Conservation (phyloP, 1,284 basidiomycete species). For the Takashimella tepidaria region DNA sequence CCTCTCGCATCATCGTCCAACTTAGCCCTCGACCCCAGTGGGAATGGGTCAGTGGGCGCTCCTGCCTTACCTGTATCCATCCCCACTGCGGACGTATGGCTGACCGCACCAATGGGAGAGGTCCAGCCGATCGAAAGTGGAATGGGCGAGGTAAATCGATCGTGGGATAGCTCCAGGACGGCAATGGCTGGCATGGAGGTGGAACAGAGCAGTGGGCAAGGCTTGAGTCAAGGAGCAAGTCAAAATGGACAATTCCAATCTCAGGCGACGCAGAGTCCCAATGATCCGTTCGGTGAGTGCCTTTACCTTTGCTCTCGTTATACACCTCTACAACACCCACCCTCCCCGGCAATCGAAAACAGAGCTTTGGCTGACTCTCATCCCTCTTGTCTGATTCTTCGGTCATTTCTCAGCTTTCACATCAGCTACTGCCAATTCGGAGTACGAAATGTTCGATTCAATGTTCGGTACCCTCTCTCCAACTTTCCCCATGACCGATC, state of each 20-base stretch:
- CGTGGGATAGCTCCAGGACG: no score
- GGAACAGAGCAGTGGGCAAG: neutral
- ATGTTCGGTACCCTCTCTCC: slow-evolving; percentile 41
- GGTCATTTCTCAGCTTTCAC: slow-evolving; percentile 9
- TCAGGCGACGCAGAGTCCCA: neutral
- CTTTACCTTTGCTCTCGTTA: neutral
- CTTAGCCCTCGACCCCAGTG: neutral
- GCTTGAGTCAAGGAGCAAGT: neutral
- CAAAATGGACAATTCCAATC: neutral
- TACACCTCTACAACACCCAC: neutral
- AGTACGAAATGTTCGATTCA: slow-evolving; percentile 43
- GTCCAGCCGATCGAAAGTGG: slow-evolving; percentile 4
- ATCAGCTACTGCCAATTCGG: slow-evolving; percentile 23
- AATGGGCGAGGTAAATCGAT: neutral
- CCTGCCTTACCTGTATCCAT: neutral
- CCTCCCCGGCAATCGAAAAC: no score
- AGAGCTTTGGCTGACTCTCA: neutral
- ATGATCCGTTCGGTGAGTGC: slow-evolving; percentile 17
- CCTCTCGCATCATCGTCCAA: neutral
- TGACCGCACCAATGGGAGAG: slow-evolving; percentile 18
- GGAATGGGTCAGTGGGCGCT: neutral
- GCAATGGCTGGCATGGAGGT: no score
- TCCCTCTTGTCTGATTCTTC: no score
- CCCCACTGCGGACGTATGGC: slow-evolving; percentile 13
- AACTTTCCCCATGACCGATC: slow-evolving; percentile 25